Conservation (phyloP, 306 rosid genomes). For the Quillaja saponaria region DNA sequence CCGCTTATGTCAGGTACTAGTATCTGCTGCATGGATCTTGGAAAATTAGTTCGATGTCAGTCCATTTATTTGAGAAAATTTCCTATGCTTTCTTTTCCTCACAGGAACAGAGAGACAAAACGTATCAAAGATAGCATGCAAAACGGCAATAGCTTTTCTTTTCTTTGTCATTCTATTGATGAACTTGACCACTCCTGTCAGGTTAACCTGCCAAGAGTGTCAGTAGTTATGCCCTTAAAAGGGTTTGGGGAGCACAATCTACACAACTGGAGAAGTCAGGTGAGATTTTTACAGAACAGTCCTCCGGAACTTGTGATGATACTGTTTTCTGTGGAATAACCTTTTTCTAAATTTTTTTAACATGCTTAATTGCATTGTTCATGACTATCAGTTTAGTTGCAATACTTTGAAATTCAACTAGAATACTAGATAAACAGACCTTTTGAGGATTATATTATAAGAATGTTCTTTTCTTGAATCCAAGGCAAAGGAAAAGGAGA, state of each 20-base stretch:
- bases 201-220: conserved; percentile 71
- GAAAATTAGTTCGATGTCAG: conserved; percentile 9
- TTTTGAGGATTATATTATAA: no score
- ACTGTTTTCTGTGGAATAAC: not conserved
- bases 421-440: no score
- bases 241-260: conserved; percentile 99
- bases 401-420: conserved; percentile 9
- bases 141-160: conserved; percentile 73
- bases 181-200: conserved; percentile 89
- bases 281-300: conserved; percentile 36
- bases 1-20: conserved; percentile 81
- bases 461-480: no score
- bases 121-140: conserved; percentile 54
- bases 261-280: conserved; percentile 97
- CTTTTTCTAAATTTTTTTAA: not conserved
- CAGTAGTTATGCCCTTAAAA: conserved; percentile 90
- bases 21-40: conserved; percentile 6
- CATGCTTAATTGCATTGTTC: conserved; percentile 17
- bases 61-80: conserved; percentile 10
- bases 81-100: not conserved
- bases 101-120: conserved; percentile 80
- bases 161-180: conserved; percentile 71
- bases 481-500: no score
- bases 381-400: not conserved
- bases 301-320: conserved; percentile 22